These are phyloP conservation scores for Gnomoniopsis smithogilvyi DNA, from an alignment of 2,329 filamentous ascomycete genomes.

Conservation along the genomic window DNA sequence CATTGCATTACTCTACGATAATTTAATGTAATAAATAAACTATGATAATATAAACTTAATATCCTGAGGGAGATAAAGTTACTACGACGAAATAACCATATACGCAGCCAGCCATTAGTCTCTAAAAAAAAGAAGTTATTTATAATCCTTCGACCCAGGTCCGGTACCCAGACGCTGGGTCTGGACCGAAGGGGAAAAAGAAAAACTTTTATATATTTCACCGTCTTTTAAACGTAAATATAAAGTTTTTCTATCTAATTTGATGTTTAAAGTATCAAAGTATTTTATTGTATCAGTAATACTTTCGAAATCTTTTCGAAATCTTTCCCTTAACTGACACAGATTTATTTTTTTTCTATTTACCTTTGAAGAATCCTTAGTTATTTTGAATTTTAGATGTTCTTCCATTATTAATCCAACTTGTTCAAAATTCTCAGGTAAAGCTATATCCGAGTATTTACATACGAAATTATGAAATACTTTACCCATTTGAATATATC, in stretches of 20 bases:
- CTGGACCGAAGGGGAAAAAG: too few species aligned
- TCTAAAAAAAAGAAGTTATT: slow-evolving; percentile 2
- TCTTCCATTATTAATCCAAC: slow-evolving; percentile 14
- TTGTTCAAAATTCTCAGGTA: slow-evolving; percentile 15
- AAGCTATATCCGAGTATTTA: slow-evolving; percentile 13
- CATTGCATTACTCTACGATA: slow-evolving; percentile 12
- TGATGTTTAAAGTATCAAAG: slow-evolving; percentile 14
- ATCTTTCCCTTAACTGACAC: slow-evolving; percentile 7
- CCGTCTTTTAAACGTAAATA: slow-evolving; percentile 13
- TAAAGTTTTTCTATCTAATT: slow-evolving; percentile 16
- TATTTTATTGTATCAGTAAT: slow-evolving; percentile 7
- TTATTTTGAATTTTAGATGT: slow-evolving; percentile 12
- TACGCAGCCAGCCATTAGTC: not conserved
- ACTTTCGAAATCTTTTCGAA: slow-evolving; percentile 7
- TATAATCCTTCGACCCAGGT: too few species aligned
- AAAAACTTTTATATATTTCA: slow-evolving; percentile 13
- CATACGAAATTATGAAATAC: slow-evolving; percentile 16
- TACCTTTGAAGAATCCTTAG: slow-evolving; percentile 5
- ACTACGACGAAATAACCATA: not conserved
- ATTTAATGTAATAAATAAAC: slow-evolving; percentile 16
- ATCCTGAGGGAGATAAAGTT: not conserved
- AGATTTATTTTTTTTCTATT: slow-evolving; percentile 13
- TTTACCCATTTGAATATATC: slow-evolving; percentile 15
- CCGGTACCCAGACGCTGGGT: too few species aligned
- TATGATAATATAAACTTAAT: not conserved